A percentile compares a stretch with the other conserved stretches of the same genome.
phyloP scores from a whole-genome alignment of 345 rosid species.

The Rhizophora apiculata region DNA sequence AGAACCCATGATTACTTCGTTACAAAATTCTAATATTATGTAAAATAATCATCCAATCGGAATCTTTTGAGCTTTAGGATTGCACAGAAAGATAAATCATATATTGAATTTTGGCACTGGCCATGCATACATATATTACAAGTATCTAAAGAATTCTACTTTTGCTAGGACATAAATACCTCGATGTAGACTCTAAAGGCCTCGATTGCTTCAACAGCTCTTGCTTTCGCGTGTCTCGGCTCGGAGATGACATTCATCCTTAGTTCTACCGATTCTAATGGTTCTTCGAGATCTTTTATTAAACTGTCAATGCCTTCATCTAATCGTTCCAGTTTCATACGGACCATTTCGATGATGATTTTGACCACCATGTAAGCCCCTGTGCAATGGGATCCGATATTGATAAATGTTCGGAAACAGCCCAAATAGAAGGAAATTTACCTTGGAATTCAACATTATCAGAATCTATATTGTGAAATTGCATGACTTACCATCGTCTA shows the following conservation, averaged over 20 bases:
- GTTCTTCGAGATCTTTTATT: conserved; percentile 73
- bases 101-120: too few species aligned
- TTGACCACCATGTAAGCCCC: conserved; percentile 97
- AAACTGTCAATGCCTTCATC: conserved; percentile 71
- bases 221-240: conserved; percentile 69
- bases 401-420: not conserved
- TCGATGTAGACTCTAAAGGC: conserved; percentile 56
- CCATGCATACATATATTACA: too few species aligned
- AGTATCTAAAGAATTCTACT: too few species aligned
- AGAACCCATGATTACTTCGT: too few species aligned
- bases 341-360: conserved; percentile 83
- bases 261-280: conserved; percentile 55
- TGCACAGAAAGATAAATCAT: too few species aligned
- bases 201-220: conserved; percentile 67
- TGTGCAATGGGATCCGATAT: conserved; percentile 11
- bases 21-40: too few species aligned
- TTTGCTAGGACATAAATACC: conserved; percentile 32
- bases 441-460: not conserved
- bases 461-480: not conserved
- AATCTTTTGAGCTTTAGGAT: too few species aligned
- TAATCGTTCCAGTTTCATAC: conserved; percentile 66
- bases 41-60: too few species aligned
- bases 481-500: conserved; percentile 64
- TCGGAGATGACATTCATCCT: conserved; percentile 71
- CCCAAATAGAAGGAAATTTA: not conserved